Conservation (phyloP, 495 filamentous ascomycete genomes). For the Penicillium pancosmium region DNA sequence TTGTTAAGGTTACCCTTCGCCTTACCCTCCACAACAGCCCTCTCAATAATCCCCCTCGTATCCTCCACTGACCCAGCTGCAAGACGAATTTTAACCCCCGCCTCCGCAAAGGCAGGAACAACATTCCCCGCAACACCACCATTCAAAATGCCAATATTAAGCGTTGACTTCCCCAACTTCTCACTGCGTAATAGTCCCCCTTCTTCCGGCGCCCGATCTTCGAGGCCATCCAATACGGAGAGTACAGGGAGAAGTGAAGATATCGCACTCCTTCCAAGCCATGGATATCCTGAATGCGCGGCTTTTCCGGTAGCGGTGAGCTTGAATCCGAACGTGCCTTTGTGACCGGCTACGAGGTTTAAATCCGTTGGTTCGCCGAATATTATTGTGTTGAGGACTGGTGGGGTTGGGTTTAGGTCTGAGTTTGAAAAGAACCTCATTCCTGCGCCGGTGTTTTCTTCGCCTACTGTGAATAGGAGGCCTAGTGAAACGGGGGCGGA, state of each 20-base stretch:
- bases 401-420: background rate
- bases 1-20: background rate
- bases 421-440: background rate
- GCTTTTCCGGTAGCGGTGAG: background rate
- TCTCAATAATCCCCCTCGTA: background rate
- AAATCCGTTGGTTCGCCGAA: background rate
- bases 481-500: background rate
- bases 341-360: background rate
- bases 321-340: background rate
- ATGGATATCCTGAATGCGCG: background rate
- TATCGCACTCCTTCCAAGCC: background rate
- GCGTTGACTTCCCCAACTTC: background rate
- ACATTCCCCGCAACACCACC: background rate
- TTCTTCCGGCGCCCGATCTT: background rate
- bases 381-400: background rate
- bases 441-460: background rate
- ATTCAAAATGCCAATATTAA: background rate
- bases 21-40: too few relatives aligned
- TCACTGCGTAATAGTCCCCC: background rate
- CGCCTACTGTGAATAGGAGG: background rate
- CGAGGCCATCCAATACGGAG: background rate
- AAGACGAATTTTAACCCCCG: background rate
- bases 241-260: background rate
- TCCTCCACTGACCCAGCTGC: background rate
- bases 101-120: background rate